Evolutionary conservation across 495 filamentous ascomycete genomes (phyloP), one percentile per base, ranked within the genome.

Genomic region (Aspergillus bertholletiae): DNA sequence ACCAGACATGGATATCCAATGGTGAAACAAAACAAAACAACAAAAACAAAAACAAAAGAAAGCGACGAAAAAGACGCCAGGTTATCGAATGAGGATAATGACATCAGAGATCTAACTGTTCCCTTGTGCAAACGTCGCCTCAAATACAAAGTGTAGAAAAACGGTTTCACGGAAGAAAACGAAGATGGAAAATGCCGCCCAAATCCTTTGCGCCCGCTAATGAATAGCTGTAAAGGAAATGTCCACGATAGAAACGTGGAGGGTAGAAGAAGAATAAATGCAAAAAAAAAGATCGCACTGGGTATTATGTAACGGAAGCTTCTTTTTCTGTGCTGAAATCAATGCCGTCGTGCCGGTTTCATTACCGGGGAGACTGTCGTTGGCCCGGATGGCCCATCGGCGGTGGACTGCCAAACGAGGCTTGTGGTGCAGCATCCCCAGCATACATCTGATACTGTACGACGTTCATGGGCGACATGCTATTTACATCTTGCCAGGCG

Each of bases 201-300:
- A 54, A 63, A 62, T 55, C 68, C 67, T 63, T 65, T 69, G 67
- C 70, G 70, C 72, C 72, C 70, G 72, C 72, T 74, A 69, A 73
- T 73, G 67, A 70, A 58, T 57, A 71, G 70, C 72, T 72, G 60
- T 58, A 67, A 66, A 66, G 54, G 62, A 62, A 71, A 63, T 56
- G 44, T 62, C 62, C 57, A 65, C 59, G 66, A 57, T 58, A 54
- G 63, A 65, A 65, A 60, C 46, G 61, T 61, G 44, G 62, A 61
- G 46, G 17, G 43, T 39, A 54, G 59, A 58, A 51, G 30, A 12
- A 57, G 45, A 54, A 47, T 46, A 35, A 49, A 49, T 35, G 49
- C 61, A 65, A 63, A 51, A 45, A 54, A 57, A 56, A 52, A 54
- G 51, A 46, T 65, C 55, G 57, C 64, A 54, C 54, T 50, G 66